Evolutionary conservation across 1,284 basidiomycete genomes (phyloP).

Genomic region (Heterobasidion irregulare): DNA sequence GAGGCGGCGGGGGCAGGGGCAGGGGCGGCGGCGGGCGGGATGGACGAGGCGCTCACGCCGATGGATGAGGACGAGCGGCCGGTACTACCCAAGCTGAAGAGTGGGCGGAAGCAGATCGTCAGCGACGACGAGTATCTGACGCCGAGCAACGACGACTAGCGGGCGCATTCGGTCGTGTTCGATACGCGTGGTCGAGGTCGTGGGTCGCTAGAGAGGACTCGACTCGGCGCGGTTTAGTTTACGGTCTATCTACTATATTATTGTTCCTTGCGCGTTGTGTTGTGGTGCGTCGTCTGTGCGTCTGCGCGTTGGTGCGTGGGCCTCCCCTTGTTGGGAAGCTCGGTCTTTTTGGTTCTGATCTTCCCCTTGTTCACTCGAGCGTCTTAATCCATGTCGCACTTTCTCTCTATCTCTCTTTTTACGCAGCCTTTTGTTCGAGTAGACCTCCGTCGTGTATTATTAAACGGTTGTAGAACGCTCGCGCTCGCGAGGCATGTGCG

Average conservation of each 20-base stretch:
- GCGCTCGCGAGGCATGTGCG: not conserved
- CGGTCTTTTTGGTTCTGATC: not conserved
- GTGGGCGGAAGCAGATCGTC: constrained; percentile 59
- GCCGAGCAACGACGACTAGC: constrained; percentile 27
- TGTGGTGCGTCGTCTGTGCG: no score
- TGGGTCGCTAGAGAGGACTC: not conserved
- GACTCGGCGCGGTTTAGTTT: not conserved
- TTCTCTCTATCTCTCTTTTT: not conserved
- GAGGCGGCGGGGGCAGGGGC: constrained; percentile 31
- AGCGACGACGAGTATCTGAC: constrained; percentile 62
- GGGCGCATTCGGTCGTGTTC: not conserved
- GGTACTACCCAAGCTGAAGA: constrained; percentile 36
- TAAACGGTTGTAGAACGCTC: constrained; percentile 12
- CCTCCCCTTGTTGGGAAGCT: no score
- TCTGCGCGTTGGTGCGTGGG: not conserved
- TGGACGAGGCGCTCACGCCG: constrained; percentile 64
- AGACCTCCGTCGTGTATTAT: constrained; percentile 13
- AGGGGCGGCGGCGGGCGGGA: constrained; percentile 19
- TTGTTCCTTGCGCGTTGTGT: not conserved
- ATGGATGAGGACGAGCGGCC: constrained; percentile 71
- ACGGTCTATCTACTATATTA: not conserved
- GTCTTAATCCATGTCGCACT: not conserved
- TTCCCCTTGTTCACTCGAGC: not conserved
- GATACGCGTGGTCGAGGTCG: not conserved
- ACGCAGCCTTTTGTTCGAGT: constrained; percentile 7